Conservation (phyloP, 768 basidiomycete species). For the Termitomyces eurrhizus region DNA sequence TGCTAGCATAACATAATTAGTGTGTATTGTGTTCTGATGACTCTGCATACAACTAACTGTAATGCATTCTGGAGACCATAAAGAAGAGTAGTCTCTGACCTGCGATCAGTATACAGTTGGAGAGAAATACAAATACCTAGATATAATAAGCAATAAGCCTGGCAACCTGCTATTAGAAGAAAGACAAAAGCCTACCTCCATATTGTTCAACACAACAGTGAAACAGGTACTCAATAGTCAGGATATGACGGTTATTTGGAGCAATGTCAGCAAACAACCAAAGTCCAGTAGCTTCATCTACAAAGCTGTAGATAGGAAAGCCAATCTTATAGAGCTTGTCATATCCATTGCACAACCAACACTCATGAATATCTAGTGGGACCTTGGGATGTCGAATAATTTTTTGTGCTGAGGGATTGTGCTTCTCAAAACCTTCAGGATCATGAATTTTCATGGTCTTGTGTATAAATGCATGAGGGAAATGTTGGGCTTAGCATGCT, state of each 20-base stretch:
- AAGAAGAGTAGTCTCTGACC: conserved; percentile 30
- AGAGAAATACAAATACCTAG: not conserved
- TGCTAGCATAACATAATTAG: conserved; percentile 12
- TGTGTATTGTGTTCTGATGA: not conserved
- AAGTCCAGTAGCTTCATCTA: conserved; percentile 5
- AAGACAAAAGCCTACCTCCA: conserved; percentile 20
- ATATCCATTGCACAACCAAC: not conserved
- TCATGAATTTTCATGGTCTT: too few species aligned
- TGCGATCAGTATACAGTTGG: conserved; percentile 27
- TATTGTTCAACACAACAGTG: conserved; percentile 24
- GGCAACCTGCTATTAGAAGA: not conserved
- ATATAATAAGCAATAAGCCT: not conserved
- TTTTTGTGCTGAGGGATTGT: not conserved
- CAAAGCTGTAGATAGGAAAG: conserved; percentile 29
- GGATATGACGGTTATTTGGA: conserved; percentile 2
- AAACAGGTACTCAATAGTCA: conserved; percentile 20
- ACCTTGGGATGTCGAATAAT: conserved; percentile 32
- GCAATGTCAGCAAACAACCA: conserved; percentile 12
- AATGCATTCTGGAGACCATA: conserved; percentile 18
- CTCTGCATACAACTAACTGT: not conserved
- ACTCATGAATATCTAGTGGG: not conserved
- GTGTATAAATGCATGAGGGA: not conserved
- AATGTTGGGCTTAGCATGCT: not conserved
- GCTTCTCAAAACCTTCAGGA: not conserved
- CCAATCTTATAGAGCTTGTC: conserved; percentile 29